Evolutionary conservation across 805 yeast genomes (phyloP).

Genomic region (Candida silvatica): DNA sequence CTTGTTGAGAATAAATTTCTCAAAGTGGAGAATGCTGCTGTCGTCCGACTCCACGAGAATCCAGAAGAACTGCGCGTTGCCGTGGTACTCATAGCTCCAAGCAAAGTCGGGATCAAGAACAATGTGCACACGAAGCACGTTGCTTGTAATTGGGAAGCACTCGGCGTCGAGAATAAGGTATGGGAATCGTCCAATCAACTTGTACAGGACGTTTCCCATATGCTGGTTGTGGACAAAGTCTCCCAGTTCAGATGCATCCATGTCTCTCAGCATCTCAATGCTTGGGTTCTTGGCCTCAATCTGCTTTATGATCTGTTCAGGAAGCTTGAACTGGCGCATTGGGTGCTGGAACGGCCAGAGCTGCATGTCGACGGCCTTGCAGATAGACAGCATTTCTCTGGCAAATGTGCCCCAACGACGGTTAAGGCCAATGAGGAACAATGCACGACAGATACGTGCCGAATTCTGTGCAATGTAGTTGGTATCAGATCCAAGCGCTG

Average conservation of each 20-base stretch:
- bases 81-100: constrained; percentile 82
- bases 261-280: constrained; percentile 65
- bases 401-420: constrained; percentile 87
- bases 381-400: constrained; percentile 64
- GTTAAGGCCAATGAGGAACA: constrained; percentile 78
- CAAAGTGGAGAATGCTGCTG: constrained; percentile 69
- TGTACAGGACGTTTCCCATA: constrained; percentile 58
- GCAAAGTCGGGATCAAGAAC: constrained; percentile 64
- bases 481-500: constrained; percentile 78
- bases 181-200: constrained; percentile 67
- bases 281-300: constrained; percentile 57
- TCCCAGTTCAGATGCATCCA: constrained; percentile 73
- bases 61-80: constrained; percentile 85
- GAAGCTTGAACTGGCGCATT: constrained; percentile 75
- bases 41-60: constrained; percentile 78
- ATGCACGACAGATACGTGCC: constrained; percentile 85
- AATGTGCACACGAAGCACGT: constrained; percentile 77
- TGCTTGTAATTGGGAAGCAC: constrained; percentile 79
- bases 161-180: constrained; percentile 66
- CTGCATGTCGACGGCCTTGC: constrained; percentile 78
- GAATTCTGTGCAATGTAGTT: constrained; percentile 95
- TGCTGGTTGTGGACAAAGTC: constrained; percentile 78
- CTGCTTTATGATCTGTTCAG: constrained; percentile 52
- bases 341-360: constrained; percentile 93
- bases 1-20: constrained; percentile 62